These are phyloP conservation scores for Fusarium heterosporum DNA, from an alignment of 2,329 filamentous ascomycete genomes.

Conservation along the genomic window DNA sequence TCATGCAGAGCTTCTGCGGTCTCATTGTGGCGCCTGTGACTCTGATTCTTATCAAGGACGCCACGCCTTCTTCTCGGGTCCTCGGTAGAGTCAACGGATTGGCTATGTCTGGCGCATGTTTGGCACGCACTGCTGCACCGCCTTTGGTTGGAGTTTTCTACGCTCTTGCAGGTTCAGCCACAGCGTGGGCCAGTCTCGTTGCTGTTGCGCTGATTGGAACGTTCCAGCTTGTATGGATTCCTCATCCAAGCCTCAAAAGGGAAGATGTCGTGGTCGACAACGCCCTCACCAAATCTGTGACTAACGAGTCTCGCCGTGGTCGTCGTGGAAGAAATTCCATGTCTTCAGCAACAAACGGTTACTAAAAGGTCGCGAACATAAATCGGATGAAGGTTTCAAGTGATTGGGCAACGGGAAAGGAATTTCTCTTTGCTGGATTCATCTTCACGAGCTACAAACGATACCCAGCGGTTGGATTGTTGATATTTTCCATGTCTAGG, in stretches of 20 bases:
- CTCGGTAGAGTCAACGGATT: constrained; percentile 79
- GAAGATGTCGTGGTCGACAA: constrained; percentile 37
- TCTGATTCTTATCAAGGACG: constrained; percentile 79
- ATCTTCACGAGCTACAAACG: not conserved
- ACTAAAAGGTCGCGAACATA: too few relatives aligned
- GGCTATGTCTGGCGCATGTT: constrained; percentile 77
- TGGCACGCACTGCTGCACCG: constrained; percentile 75
- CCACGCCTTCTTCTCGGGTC: constrained; percentile 70
- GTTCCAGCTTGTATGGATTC: constrained; percentile 41
- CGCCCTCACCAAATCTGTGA: constrained; percentile 29
- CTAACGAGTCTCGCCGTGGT: constrained; percentile 31
- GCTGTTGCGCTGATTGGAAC: constrained; percentile 42
- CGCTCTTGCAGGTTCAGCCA: constrained; percentile 64
- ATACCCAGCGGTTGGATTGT: not conserved
- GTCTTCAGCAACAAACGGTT: not conserved
- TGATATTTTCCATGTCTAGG: not conserved
- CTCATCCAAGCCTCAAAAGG: constrained; percentile 16
- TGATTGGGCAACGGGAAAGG: not conserved
- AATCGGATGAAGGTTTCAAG: not conserved
- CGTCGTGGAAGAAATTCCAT: constrained; percentile 25
- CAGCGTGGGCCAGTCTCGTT: constrained; percentile 56
- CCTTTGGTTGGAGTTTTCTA: constrained; percentile 77
- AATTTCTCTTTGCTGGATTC: not conserved
- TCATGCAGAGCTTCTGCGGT: constrained; percentile 74
- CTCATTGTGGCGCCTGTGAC: constrained; percentile 76